These are phyloP conservation scores for Penicillium sp. DNA, from an alignment of 2,329 filamentous ascomycete genomes.

Conservation along the genomic window DNA sequence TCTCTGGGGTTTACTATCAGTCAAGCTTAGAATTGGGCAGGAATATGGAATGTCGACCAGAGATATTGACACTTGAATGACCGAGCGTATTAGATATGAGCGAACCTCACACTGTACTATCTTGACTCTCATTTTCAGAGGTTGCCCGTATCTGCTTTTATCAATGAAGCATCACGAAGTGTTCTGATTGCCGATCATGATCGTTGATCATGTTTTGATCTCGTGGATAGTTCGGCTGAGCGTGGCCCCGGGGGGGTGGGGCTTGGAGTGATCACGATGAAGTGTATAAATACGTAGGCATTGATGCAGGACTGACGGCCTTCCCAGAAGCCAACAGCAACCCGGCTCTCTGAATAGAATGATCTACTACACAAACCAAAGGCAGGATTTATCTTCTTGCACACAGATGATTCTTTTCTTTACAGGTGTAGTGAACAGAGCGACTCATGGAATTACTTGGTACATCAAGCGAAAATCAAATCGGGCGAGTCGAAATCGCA, in stretches of 20 bases:
- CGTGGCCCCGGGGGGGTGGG: too few species aligned
- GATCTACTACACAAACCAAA: too few species aligned
- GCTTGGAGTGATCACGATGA: too few species aligned
- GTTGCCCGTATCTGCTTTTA: not conserved
- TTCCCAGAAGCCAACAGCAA: too few species aligned
- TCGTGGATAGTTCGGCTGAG: too few species aligned
- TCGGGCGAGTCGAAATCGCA: not conserved
- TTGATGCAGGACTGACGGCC: too few species aligned
- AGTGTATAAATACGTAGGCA: too few species aligned
- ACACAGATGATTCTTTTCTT: too few species aligned
- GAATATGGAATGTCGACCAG: not conserved
- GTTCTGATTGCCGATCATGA: not conserved
- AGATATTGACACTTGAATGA: not conserved
- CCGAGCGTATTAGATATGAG: not conserved
- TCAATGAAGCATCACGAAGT: not conserved
- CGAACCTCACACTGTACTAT: not conserved
- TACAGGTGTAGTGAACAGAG: too few species aligned
- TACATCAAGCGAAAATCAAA: not conserved
- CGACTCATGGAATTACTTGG: not conserved
- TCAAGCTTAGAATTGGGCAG: not conserved
- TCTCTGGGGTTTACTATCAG: not conserved
- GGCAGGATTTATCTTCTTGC: too few species aligned
- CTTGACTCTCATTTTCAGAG: not conserved
- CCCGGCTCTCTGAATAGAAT: too few species aligned
- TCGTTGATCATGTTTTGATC: too few species aligned